Evolutionary conservation across 2,329 filamentous ascomycete genomes (phyloP).

Genomic region (Monosporascus ibericus): DNA sequence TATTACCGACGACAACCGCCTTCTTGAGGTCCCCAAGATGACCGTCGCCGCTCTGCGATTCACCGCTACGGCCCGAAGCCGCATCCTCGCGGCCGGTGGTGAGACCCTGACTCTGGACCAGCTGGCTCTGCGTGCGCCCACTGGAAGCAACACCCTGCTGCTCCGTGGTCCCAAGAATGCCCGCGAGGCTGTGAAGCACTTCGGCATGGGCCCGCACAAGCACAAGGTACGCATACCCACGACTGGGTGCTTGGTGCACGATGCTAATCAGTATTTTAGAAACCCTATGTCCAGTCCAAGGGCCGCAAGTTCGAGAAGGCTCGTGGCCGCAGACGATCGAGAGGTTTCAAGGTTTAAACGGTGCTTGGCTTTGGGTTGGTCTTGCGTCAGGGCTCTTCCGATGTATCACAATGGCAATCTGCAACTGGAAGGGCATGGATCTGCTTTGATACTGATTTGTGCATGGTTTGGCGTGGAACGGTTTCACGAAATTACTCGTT

Average conservation of each 20-base stretch:
- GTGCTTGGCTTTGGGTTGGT: constrained; percentile 25
- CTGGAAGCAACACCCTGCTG: constrained; percentile 93
- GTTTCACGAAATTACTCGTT: constrained; percentile 33
- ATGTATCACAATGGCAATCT: constrained; percentile 21
- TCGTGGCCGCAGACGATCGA: constrained; percentile 96
- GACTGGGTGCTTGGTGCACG: neutral
- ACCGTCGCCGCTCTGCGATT: constrained; percentile 92
- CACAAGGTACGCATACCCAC: constrained; percentile 68
- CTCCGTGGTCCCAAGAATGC: constrained; percentile 98
- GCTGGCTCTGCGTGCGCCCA: constrained; percentile 90
- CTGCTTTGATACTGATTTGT: constrained; percentile 28
- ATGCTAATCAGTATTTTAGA: constrained; percentile 50
- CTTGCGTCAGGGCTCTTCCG: constrained; percentile 24
- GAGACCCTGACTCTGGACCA: constrained; percentile 95
- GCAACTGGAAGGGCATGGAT: constrained; percentile 20
- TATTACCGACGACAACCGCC: constrained; percentile 96
- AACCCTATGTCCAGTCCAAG: constrained; percentile 96
- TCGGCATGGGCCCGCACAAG: constrained; percentile 95
- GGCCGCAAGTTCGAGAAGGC: constrained; percentile 99
- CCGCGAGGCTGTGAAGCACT: constrained; percentile 98
- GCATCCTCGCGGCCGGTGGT: constrained; percentile 89
- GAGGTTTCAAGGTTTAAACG: constrained; percentile 99
- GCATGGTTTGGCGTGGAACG: constrained; percentile 42
- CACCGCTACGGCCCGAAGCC: constrained; percentile 90
- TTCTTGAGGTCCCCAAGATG: constrained; percentile 84